Conservation (phyloP, 306 rosid species). For the Spatholobus suberectus region DNA sequence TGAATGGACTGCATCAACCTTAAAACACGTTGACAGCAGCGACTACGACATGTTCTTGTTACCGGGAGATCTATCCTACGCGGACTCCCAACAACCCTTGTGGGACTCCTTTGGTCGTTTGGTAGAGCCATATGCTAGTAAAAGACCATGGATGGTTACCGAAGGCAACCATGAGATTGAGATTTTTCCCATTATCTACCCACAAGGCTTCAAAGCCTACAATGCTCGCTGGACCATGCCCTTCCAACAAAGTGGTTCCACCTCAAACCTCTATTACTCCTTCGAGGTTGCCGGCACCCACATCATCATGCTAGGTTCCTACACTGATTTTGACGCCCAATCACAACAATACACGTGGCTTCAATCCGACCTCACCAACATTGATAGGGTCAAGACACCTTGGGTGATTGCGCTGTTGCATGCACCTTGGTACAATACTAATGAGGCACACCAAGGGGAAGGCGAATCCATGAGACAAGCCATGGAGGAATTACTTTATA, state of each 20-base stretch:
- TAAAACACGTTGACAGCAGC: constrained; percentile 50
- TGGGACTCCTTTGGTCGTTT: constrained; percentile 90
- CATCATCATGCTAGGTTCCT: constrained; percentile 74
- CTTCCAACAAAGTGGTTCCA: constrained; percentile 59
- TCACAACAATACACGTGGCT: constrained; percentile 74
- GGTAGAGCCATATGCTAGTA: constrained; percentile 71
- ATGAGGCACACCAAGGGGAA: constrained; percentile 79
- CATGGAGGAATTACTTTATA: constrained; percentile 64
- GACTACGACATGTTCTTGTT: constrained; percentile 73
- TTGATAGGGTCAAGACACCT: constrained; percentile 60
- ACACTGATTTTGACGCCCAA: constrained; percentile 48
- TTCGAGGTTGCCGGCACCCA: constrained; percentile 59
- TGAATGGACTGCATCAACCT: constrained; percentile 67
- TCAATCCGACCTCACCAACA: constrained; percentile 49
- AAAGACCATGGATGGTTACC: constrained; percentile 85
- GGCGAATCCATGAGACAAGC: constrained; percentile 81
- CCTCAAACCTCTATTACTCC: constrained; percentile 76
- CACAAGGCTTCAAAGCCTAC: constrained; percentile 56
- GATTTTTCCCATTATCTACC: constrained; percentile 50
- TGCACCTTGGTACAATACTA: constrained; percentile 86
- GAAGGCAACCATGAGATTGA: constrained; percentile 84
- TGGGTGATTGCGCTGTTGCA: constrained; percentile 71
- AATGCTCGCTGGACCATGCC: constrained; percentile 82
- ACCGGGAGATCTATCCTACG: constrained; percentile 80
- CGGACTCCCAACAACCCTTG: constrained; percentile 60